Percentiles rank a stretch among this genome's conserved stretches.
Conservation (phyloP, 306 rosid genomes). For the Potentilla sterilis region DNA sequence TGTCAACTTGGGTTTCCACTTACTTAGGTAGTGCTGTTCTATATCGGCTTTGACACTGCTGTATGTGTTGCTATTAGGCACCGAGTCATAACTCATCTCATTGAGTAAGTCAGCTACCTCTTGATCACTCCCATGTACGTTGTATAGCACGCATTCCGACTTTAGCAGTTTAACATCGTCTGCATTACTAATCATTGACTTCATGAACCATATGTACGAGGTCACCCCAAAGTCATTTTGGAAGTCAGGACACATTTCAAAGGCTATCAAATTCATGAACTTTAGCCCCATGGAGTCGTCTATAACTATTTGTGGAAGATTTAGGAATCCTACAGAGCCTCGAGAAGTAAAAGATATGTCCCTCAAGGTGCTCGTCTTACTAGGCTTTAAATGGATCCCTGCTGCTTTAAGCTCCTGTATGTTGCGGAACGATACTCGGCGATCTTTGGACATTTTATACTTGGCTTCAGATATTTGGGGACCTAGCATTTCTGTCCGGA, state of each 20-base stretch:
- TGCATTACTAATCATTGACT: slow-evolving; percentile 35
- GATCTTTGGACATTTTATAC: rapidly evolving
- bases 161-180: slow-evolving; percentile 28
- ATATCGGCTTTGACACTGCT: rapidly evolving
- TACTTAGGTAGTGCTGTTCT: background rate
- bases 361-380: background rate
- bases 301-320: slow-evolving; percentile 11
- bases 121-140: slow-evolving; percentile 35
- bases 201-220: slow-evolving; percentile 23
- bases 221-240: slow-evolving; percentile 1
- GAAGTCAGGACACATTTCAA: slow-evolving; percentile 40
- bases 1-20: slow-evolving; percentile 11
- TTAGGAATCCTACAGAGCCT: slow-evolving; percentile 3
- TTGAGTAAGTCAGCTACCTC: slow-evolving; percentile 33
- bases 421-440: slow-evolving; percentile 10
- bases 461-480: too few species aligned
- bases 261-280: slow-evolving; percentile 36
- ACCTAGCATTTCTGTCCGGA: background rate
- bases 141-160: slow-evolving; percentile 13
- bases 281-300: slow-evolving; percentile 11
- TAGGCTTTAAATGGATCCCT: background rate
- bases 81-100: slow-evolving; percentile 19
- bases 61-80: background rate
- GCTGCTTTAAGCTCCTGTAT: slow-evolving; percentile 13
- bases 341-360: slow-evolving; percentile 5